Conservation (phyloP, 257 asterid species). For the Lithospermum erythrorhizon region DNA sequence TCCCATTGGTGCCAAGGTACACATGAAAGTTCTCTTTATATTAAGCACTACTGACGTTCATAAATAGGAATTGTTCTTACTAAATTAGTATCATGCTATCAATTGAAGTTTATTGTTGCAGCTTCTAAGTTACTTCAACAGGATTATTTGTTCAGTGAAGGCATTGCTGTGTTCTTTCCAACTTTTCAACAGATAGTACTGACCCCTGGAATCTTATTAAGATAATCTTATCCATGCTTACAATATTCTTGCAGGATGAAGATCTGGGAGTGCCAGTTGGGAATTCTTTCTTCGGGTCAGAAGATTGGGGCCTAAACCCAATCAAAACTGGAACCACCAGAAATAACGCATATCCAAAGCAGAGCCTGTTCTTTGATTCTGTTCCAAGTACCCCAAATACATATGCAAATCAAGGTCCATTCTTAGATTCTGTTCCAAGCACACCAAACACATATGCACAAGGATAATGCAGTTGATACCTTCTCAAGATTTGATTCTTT, state of each 20-base stretch:
- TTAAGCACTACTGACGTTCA: conserved; percentile 1
- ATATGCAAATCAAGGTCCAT: conserved; percentile 2
- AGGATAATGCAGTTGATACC: conserved; percentile 36
- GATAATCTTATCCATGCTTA: conserved; percentile 5
- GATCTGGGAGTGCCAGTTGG: conserved; percentile 32
- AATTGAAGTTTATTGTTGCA: not conserved
- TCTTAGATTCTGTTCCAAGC: not conserved
- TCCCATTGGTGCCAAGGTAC: conserved; percentile 47
- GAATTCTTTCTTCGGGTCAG: conserved; percentile 45
- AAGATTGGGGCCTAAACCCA: conserved; percentile 74
- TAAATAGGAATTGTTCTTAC: not conserved
- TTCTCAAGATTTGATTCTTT: conserved; percentile 81
- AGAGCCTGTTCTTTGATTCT: conserved; percentile 13
- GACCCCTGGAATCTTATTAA: not conserved
- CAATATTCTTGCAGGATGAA: conserved; percentile 38
- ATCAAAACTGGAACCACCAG: conserved; percentile 44
- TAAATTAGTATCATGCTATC: too few relatives aligned
- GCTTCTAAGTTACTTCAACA: not conserved
- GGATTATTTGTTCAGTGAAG: not conserved
- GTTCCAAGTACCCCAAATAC: conserved; percentile 4
- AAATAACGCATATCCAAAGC: conserved; percentile 16
- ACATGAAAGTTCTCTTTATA: conserved; percentile 5
- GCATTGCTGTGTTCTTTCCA: not conserved
- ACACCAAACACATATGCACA: not conserved
- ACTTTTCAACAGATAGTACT: not conserved